Evolutionary conservation across 257 asterid genomes (phyloP).

Genomic region (Paulownia fortunei): DNA sequence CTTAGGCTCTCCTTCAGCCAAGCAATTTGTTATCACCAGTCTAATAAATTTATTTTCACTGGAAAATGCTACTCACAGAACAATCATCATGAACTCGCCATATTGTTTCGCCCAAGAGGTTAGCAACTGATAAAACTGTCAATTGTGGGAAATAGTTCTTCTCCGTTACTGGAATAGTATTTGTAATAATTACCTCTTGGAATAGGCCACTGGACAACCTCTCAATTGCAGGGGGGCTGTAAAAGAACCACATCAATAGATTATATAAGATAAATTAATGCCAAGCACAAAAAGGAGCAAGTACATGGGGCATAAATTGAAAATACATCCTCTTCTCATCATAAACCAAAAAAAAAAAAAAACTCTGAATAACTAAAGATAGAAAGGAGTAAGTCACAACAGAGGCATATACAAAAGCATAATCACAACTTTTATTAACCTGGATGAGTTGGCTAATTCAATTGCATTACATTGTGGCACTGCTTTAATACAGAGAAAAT

Average conservation of each 20-base stretch:
- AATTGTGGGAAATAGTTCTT: constrained; percentile 81
- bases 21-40: background rate
- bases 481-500: background rate
- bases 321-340: background rate
- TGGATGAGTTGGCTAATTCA: background rate
- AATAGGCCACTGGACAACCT: constrained; percentile 89
- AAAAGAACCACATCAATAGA: constrained; percentile 23
- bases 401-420: background rate
- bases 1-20: background rate
- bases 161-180: constrained; percentile 82
- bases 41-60: constrained; percentile 37
- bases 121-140: constrained; percentile 91
- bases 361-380: background rate
- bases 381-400: too few relatives aligned
- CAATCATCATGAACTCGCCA: constrained; percentile 97
- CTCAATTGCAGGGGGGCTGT: constrained; percentile 95
- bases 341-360: background rate
- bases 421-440: background rate
- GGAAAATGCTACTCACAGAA: constrained; percentile 96
- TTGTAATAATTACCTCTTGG: constrained; percentile 92
- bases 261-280: background rate
- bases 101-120: constrained; percentile 90
- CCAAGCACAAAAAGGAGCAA: background rate
- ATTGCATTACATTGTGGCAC: background rate
- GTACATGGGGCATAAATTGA: background rate